Evolutionary conservation across 2,329 filamentous ascomycete genomes (phyloP).

Genomic region (Nemania sp.): DNA sequence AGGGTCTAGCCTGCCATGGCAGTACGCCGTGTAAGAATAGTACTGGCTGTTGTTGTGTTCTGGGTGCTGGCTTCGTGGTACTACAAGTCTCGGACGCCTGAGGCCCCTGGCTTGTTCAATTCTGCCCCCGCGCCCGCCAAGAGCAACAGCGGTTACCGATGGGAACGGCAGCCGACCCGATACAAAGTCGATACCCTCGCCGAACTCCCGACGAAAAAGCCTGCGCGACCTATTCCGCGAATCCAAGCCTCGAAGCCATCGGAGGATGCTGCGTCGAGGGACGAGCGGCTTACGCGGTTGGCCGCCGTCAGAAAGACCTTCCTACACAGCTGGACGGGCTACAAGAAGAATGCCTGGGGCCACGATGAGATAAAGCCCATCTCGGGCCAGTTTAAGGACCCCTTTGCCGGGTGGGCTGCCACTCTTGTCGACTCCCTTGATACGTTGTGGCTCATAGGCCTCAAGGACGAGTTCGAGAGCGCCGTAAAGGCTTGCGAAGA

Average conservation of each 20-base stretch:
- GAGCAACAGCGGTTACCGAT: constrained; percentile 29
- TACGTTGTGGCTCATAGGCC: constrained; percentile 73
- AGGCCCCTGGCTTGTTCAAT: constrained; percentile 23
- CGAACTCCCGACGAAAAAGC: constrained; percentile 44
- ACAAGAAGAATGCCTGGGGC: constrained; percentile 66
- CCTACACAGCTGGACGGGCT: constrained; percentile 61
- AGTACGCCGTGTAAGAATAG: constrained; percentile 38
- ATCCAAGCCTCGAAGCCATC: constrained; percentile 61
- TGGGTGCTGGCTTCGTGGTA: constrained; percentile 42
- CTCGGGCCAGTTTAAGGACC: constrained; percentile 55
- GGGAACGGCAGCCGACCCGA: constrained; percentile 43
- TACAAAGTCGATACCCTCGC: constrained; percentile 42
- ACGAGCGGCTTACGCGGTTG: constrained; percentile 45
- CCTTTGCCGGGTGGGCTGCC: constrained; percentile 70
- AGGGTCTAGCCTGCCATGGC: constrained; percentile 33
- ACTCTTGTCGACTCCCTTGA: constrained; percentile 71
- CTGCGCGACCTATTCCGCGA: constrained; percentile 59
- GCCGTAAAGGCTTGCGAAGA: constrained; percentile 61
- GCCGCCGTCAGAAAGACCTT: constrained; percentile 56
- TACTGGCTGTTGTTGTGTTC: constrained; percentile 37
- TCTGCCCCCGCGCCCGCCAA: constrained; percentile 18
- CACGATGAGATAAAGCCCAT: constrained; percentile 66
- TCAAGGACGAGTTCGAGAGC: constrained; percentile 67
- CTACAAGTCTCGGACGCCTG: constrained; percentile 35
- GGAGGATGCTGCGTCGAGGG: constrained; percentile 43